These are phyloP conservation scores for Xylariaceae sp. DNA, from an alignment of 2,329 filamentous ascomycete species.

Conservation along the genomic window DNA sequence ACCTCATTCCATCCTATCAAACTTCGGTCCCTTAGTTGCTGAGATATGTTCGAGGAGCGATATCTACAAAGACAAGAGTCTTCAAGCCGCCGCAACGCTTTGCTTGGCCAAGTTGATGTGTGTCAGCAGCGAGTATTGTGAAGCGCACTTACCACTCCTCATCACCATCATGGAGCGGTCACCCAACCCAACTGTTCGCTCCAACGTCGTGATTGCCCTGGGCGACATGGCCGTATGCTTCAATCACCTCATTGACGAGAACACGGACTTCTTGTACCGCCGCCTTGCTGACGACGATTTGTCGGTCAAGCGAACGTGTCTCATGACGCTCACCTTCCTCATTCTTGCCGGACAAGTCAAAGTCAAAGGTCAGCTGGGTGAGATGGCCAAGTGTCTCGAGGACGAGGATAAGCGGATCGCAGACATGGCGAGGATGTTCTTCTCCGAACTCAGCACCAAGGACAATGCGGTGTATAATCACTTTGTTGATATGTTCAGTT, in stretches of 20 bases:
- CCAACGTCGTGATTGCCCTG: constrained; percentile 93
- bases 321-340: constrained; percentile 97
- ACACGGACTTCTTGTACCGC: constrained; percentile 95
- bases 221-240: constrained; percentile 99
- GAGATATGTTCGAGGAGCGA: constrained; percentile 96
- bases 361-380: constrained; percentile 95
- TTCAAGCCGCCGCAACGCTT: constrained; percentile 89
- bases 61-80: constrained; percentile 79
- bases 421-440: constrained; percentile 96
- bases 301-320: constrained; percentile 91
- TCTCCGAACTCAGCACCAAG: constrained; percentile 93
- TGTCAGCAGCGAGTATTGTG: constrained; percentile 93
- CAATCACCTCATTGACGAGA: constrained; percentile 98
- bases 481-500: constrained; percentile 97
- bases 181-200: constrained; percentile 84
- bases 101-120: constrained; percentile 99
- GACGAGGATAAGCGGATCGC: constrained; percentile 93
- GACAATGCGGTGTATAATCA: constrained; percentile 99
- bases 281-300: constrained; percentile 83
- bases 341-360: constrained; percentile 98
- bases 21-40: constrained; percentile 85
- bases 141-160: constrained; percentile 83
- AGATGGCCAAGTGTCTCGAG: constrained; percentile 99
- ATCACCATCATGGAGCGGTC: constrained; percentile 98
- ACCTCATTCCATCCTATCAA: constrained; percentile 75